Conservation (phyloP, 768 basidiomycete species). For the Tricholoma matsutake region DNA sequence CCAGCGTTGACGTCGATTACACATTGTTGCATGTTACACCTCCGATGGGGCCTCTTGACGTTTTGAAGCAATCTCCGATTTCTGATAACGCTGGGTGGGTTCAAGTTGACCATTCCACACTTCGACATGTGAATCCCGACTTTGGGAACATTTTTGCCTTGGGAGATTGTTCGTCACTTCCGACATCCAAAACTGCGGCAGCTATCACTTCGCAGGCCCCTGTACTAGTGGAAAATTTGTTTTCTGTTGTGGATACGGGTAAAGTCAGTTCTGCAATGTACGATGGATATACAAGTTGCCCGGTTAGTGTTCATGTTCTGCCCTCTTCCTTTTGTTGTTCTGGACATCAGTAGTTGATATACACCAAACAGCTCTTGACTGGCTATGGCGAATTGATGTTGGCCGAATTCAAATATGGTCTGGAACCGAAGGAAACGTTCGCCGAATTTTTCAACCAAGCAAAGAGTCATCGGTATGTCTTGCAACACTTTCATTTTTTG, state of each 20-base stretch:
- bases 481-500: not conserved
- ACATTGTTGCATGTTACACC: constrained; percentile 83
- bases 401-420: constrained; percentile 92
- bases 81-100: constrained; percentile 89
- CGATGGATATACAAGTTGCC: constrained; percentile 88
- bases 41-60: constrained; percentile 87
- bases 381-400: constrained; percentile 83
- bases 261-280: constrained; percentile 68
- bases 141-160: constrained; percentile 83
- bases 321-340: not conserved
- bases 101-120: constrained; percentile 73
- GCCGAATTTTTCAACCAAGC: constrained; percentile 65
- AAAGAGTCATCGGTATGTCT: constrained; percentile 64
- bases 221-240: constrained; percentile 86
- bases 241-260: constrained; percentile 71
- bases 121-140: constrained; percentile 80
- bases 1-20: constrained; percentile 70
- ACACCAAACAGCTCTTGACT: constrained; percentile 56
- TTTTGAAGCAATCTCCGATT: constrained; percentile 74
- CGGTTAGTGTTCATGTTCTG: constrained; percentile 44
- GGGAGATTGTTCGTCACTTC: constrained; percentile 90
- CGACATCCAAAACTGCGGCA: constrained; percentile 95
- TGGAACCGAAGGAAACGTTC: constrained; percentile 87
- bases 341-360: constrained; percentile 5
- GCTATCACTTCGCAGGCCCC: constrained; percentile 92